Evolutionary conservation across 2,329 filamentous ascomycete genomes (phyloP), one percentile per base, ranked within the genome.

Genomic region (Epichloe sibirici): DNA sequence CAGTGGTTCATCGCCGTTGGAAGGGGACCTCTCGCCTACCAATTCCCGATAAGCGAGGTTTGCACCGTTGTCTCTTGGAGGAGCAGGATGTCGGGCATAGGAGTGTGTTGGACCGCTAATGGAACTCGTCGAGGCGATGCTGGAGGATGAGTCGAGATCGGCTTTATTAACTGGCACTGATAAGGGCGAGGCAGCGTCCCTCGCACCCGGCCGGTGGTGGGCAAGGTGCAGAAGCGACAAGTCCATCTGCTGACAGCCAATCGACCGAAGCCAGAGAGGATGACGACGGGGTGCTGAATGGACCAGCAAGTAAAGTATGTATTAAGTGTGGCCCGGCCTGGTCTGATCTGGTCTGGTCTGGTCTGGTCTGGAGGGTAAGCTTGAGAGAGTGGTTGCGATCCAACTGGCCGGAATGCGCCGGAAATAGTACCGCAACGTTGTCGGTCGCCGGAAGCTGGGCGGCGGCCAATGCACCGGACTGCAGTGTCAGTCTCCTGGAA

Each of bases 1-100:
- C 11, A 71, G 63, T n/a, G 72, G 75, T 44, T 71, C 67, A 38
- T 66, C 65, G n/a, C 56, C 61, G 53, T 52, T 54, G 53, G 59
- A 58, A 38, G 52, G 54, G 5, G 53, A 53, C 49, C 5, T 45
- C 21, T 53, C 53, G 39, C 45, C 53, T 25, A 37, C 52, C 37
- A 52, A 23, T 15, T 56, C 51, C 23, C 43, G 54, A 37, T 56
- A 56, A 53, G 55, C 51, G 55, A 59, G 17, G 25, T 55, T 54
- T n/a, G 52, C 49, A 25, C 17, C 50, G 21, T 44, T 42, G 38
- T 57, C 50, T 42, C 40, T 17, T 12, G 48, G 51, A 21, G 44
- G 39, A 45, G 42, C 43, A 31, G 42, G 43, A 55, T 53, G 51
- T 38, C 51, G 53, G 45, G 48, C 45, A 51, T 55, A 55, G 2